Evolutionary conservation across 495 filamentous ascomycete genomes (phyloP).

Genomic region (Friedmanniomyces endolithicus): DNA sequence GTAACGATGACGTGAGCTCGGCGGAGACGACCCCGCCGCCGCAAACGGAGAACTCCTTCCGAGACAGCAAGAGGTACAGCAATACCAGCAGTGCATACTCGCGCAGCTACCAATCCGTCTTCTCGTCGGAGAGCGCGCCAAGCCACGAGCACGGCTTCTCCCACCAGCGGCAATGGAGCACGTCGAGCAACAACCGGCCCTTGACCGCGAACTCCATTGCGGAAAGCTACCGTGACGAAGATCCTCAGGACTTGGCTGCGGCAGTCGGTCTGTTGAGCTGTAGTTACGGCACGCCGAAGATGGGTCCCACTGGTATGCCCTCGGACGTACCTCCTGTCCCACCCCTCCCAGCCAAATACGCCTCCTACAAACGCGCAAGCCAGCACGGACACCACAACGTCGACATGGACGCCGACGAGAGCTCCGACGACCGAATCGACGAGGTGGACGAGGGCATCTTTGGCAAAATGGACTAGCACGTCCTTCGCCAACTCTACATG

Average conservation of each 20-base stretch:
- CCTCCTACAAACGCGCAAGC: slow-evolving; percentile 25
- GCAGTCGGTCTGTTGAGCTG: slow-evolving; percentile 81
- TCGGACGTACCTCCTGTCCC: slow-evolving; percentile 78
- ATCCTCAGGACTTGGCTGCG: slow-evolving; percentile 68
- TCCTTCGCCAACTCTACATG: neutral
- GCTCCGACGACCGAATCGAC: slow-evolving; percentile 54
- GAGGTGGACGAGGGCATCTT: slow-evolving; percentile 95
- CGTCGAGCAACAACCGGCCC: slow-evolving; percentile 23
- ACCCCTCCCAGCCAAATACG: slow-evolving; percentile 57
- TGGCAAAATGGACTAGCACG: slow-evolving; percentile 64
- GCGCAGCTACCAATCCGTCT: slow-evolving; percentile 69
- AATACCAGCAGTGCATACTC: slow-evolving; percentile 58
- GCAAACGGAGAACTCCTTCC: slow-evolving; percentile 46
- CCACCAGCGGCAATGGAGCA: slow-evolving; percentile 44
- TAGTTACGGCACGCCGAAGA: slow-evolving; percentile 74
- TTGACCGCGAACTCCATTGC: slow-evolving; percentile 35
- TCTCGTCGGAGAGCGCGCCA: slow-evolving; percentile 36
- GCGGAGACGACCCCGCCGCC: slow-evolving; percentile 62
- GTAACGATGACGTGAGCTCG: slow-evolving; percentile 51
- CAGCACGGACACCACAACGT: slow-evolving; percentile 36
- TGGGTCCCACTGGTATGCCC: slow-evolving; percentile 54
- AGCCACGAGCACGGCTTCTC: slow-evolving; percentile 31
- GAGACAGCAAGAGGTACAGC: slow-evolving; percentile 54
- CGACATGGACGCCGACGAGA: slow-evolving; percentile 55
- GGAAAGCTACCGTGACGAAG: slow-evolving; percentile 48